Base-by-base conservation (phyloP, 495 filamentous ascomycete species). In the Elaphomyces granulatus region DNA sequence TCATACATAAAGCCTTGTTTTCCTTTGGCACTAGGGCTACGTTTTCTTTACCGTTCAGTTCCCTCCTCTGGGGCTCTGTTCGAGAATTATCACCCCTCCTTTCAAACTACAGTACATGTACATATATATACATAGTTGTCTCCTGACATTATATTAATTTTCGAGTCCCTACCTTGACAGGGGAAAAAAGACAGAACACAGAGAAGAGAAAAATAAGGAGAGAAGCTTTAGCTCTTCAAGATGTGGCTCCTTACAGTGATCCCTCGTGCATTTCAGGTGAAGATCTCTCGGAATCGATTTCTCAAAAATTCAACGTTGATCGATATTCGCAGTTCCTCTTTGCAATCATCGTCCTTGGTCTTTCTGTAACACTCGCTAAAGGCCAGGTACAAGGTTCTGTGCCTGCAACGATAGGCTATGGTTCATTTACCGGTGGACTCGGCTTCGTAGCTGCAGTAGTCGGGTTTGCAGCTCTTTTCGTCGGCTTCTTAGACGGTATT, bases 291-390 rank as follows among this genome's bases (percentile, higher is more conserved):
- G 12, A 28, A 28, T 28, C 6, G 23, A 12, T 28, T 28, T 28
- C 23, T 28, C 12, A 28, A 28, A 28, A 6, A 28, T 28, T 12
- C 12, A 28, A 12, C 23, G 6, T 28, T 6, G 6, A 28, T 28
- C n/a, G n/a, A n/a, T n/a, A n/a, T n/a, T n/a, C n/a, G 37, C 30
- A 74, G 66, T 38, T 66, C 43, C 21, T 73, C 28, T 67, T 68
- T 47, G 47, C 56, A 6, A 42, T 64, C 20, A 49, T 69, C 9
- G 52, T 72, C 41, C 55, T 75, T 20, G 64, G 55, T 20, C 53
- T 74, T 28, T 65, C 70, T 1, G 53, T 67, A 1, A 48, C 45
- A n/a, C 54, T 73, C 18, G 59, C 68, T 32, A 66, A 59, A 16
- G 58, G 55, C 4, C 68, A 73, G 41, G 43, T 46, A 6, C 20